Evolutionary conservation across 2,329 filamentous ascomycete species (phyloP), one percentile per base, ranked within the genome.

Genomic region (Aspergillus pseudoglaucus): DNA sequence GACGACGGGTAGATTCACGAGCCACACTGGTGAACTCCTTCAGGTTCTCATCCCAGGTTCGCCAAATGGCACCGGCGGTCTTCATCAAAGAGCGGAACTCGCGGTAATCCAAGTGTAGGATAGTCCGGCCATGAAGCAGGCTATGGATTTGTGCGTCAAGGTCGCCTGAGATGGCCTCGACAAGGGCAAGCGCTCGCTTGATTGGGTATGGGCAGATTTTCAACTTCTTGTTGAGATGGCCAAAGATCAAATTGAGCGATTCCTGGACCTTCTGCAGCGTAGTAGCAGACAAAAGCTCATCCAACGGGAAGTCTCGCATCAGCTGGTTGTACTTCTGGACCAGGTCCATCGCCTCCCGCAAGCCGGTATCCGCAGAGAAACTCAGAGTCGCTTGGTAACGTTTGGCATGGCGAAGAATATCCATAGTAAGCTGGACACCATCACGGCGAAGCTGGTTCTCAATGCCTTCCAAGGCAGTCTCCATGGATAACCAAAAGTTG

Each of bases 271-370:
- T 96, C 59, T 84, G 76, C 40, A 98, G 72, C 1, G 90, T 91
- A 0, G 90, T 94, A 1, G 93, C 90, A 14, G 93, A 95, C 15
- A 96, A 79, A 23, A 99, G 75, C 67, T 99, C 93, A 63, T 97
- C 91, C 30, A 98, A 77, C 0, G 93, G 93, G 55, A 99, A 97
- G 66, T 98, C 94, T 53, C 93, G 86, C 88, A 99, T 97, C 20
- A 98, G 80, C 72, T 95, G 88, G 66, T 98, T 99, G 76, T 97
- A 98, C 70, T 96, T 96, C 68, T 95, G 89, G 42, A 98, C 94
- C 65, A 88, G 87, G 53, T 98, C 93, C 67, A 90, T 93, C 20
- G 90, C 90, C 70, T 98, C 93, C 68, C 95, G 95, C 65, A 98
- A 71, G 2, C 93, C 91, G 32, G 93, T 98, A 69, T 99, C 94